Percentiles rank a stretch among this genome's conserved stretches.
These are phyloP conservation scores for Neoboletus magnificus DNA, from an alignment of 768 basidiomycete species.

Conservation along the genomic window DNA sequence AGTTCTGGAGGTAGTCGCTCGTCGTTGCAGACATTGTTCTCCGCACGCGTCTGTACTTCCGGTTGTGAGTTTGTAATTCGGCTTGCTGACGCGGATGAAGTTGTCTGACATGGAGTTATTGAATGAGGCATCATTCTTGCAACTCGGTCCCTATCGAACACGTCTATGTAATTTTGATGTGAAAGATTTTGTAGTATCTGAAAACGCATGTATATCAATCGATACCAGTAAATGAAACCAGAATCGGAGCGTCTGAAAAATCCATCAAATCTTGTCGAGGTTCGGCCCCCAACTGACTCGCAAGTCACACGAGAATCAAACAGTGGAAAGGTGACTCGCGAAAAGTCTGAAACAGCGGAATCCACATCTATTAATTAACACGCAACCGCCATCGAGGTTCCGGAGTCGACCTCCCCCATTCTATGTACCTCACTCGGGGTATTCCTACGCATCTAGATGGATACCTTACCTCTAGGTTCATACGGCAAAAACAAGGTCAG, in stretches of 20 bases:
- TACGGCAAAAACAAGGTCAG: conserved; percentile 65
- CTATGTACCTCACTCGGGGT: not conserved
- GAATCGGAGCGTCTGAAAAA: not conserved
- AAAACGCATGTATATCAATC: no score
- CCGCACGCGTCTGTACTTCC: no score
- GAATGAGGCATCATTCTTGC: no score
- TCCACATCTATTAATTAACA: not conserved
- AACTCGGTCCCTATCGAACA: no score
- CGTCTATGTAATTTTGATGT: no score
- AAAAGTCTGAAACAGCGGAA: not conserved
- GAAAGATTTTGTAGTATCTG: no score
- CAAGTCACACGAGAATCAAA: not conserved
- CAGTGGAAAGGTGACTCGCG: not conserved
- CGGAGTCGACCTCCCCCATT: not conserved
- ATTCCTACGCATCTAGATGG: conserved; percentile 43
- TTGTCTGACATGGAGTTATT: no score
- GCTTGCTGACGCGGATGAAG: no score
- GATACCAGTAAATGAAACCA: not conserved
- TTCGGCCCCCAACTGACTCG: not conserved
- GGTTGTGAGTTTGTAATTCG: no score
- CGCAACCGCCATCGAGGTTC: not conserved
- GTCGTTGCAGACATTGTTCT: no score
- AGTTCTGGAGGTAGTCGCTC: no score
- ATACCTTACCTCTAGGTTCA: conserved; percentile 71
- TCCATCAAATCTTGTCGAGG: not conserved